A percentile compares a stretch with the other conserved stretches of the same genome.
These are phyloP conservation scores for Paecilomyces variotii DNA, from an alignment of 2,329 filamentous ascomycete genomes.

Conservation along the genomic window DNA sequence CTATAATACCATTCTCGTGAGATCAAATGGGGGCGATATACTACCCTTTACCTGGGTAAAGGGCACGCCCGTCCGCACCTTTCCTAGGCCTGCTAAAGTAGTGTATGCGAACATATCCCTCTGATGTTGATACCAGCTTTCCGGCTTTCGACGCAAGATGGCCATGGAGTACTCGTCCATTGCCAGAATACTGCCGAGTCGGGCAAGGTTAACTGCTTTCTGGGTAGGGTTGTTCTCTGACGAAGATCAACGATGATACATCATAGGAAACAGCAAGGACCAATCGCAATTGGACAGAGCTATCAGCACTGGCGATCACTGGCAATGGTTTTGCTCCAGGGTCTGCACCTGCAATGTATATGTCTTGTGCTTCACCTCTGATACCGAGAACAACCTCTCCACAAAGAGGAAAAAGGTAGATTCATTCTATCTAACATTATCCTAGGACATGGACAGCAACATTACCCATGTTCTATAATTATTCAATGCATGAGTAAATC, in stretches of 20 bases:
- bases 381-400: neutral
- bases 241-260: neutral
- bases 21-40: neutral
- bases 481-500: neutral
- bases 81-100: too few relatives aligned
- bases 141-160: too few relatives aligned
- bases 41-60: too few relatives aligned
- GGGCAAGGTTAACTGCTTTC: too few relatives aligned
- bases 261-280: neutral
- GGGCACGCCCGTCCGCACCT: too few relatives aligned
- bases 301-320: neutral
- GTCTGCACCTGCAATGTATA: neutral
- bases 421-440: neutral
- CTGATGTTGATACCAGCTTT: too few relatives aligned
- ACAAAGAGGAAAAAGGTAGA: neutral
- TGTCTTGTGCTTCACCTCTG: neutral
- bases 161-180: too few relatives aligned
- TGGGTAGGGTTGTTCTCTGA: too few relatives aligned
- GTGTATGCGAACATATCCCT: too few relatives aligned
- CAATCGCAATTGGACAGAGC: neutral
- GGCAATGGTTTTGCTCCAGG: neutral
- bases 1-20: neutral
- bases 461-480: neutral
- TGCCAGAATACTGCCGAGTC: too few relatives aligned
- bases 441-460: neutral